These are phyloP conservation scores for Alternaria metachromatica DNA, from an alignment of 2,329 filamentous ascomycete species.

Conservation along the genomic window DNA sequence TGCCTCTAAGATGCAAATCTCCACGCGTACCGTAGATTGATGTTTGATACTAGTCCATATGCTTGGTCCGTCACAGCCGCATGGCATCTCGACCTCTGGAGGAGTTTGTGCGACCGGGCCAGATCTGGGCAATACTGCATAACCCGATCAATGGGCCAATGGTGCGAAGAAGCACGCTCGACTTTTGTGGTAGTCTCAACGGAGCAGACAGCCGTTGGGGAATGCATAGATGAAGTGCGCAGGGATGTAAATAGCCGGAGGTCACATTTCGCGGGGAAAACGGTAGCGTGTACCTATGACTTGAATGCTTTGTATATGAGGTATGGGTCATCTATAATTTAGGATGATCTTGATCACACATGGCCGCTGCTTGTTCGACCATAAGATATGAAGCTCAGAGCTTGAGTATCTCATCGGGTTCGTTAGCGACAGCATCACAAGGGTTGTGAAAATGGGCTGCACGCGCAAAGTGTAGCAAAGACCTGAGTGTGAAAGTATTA, in stretches of 20 bases:
- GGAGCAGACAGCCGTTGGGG: constrained; percentile 25
- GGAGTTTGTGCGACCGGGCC: constrained; percentile 17
- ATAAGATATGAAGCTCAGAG: constrained; percentile 2
- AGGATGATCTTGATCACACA: constrained; percentile 1
- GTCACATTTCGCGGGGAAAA: constrained; percentile 15
- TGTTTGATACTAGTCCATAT: constrained; percentile 6
- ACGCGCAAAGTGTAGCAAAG: not conserved
- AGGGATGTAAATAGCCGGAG: constrained; percentile 37
- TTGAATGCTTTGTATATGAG: constrained; percentile 17
- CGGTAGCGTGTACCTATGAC: constrained; percentile 23
- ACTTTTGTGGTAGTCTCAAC: constrained; percentile 19
- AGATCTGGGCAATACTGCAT: constrained; percentile 4
- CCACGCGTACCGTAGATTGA: not conserved
- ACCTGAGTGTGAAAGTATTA: not conserved
- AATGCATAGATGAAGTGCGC: constrained; percentile 30
- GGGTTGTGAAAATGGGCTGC: not conserved
- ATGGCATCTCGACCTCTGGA: constrained; percentile 20
- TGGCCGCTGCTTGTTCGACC: constrained; percentile 14
- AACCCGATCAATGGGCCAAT: constrained; percentile 5
- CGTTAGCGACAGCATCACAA: not conserved
- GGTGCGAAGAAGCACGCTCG: not conserved
- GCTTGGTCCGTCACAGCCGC: constrained; percentile 7
- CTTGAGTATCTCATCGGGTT: not conserved
- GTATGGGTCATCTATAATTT: constrained; percentile 13
- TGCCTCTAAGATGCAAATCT: constrained; percentile 1